phyloP scores from a whole-genome alignment of 495 filamentous ascomycete genomes.

The Aspergillus cavernicola region DNA sequence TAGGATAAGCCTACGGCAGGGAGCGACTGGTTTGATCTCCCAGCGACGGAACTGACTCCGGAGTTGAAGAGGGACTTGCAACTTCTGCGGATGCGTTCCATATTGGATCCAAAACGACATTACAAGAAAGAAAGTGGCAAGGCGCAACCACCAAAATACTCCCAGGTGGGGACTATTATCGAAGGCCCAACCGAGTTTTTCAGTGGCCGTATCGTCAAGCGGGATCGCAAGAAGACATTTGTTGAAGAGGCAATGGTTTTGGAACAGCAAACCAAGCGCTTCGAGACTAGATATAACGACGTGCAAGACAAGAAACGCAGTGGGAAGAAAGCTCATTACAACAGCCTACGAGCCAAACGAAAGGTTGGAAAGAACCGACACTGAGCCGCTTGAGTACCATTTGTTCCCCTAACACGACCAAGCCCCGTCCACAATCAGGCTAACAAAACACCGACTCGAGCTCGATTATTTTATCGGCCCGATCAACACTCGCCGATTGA shows the following conservation, averaged over 20 bases:
- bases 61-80: conserved; percentile 85
- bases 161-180: conserved; percentile 83
- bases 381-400: neutral
- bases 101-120: conserved; percentile 83
- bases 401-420: too few species aligned
- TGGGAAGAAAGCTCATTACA: conserved; percentile 71
- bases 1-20: conserved; percentile 59
- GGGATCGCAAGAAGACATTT: conserved; percentile 83
- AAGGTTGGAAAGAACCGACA: conserved; percentile 32
- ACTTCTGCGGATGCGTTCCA: conserved; percentile 79
- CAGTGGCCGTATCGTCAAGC: conserved; percentile 73
- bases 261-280: conserved; percentile 56
- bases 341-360: conserved; percentile 57
- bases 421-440: too few species aligned
- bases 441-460: too few species aligned
- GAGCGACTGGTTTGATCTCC: conserved; percentile 77
- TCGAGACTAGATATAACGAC: conserved; percentile 68
- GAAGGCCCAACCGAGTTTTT: conserved; percentile 87
- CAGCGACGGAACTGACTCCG: conserved; percentile 74
- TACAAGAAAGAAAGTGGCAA: conserved; percentile 83
- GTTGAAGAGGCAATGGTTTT: conserved; percentile 79
- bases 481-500: too few species aligned
- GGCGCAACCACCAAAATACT: conserved; percentile 68
- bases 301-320: conserved; percentile 65
- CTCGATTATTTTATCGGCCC: too few species aligned